These are phyloP conservation scores for Pleomassaria siparia DNA, from an alignment of 2,329 filamentous ascomycete genomes.

Conservation along the genomic window DNA sequence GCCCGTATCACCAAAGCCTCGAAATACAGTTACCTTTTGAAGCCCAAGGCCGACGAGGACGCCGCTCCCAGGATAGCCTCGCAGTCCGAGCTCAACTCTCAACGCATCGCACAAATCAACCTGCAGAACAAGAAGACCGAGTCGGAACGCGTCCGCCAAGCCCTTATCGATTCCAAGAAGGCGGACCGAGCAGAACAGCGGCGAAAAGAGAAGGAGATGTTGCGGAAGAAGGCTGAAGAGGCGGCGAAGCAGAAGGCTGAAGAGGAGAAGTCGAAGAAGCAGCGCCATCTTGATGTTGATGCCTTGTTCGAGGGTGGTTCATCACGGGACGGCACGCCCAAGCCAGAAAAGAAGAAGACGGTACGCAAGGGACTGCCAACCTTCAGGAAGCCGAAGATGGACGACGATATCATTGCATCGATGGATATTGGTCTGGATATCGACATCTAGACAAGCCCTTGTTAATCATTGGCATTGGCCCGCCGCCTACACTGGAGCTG, in stretches of 20 bases:
- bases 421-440: constrained; percentile 92
- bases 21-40: constrained; percentile 50
- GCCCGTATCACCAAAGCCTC: constrained; percentile 72
- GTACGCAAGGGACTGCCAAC: constrained; percentile 62
- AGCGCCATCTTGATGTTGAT: constrained; percentile 40
- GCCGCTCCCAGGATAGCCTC: constrained; percentile 55
- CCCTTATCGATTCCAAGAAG: constrained; percentile 64
- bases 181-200: constrained; percentile 55
- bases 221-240: constrained; percentile 58
- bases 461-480: neutral
- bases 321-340: constrained; percentile 42
- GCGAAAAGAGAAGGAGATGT: constrained; percentile 50
- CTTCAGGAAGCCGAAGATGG: constrained; percentile 75
- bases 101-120: constrained; percentile 82
- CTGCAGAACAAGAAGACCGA: constrained; percentile 81
- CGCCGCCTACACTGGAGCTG: neutral
- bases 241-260: constrained; percentile 49
- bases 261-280: constrained; percentile 28
- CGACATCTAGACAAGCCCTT: constrained; percentile 62
- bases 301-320: constrained; percentile 52
- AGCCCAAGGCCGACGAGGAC: constrained; percentile 67
- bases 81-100: constrained; percentile 67
- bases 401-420: constrained; percentile 88
- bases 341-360: constrained; percentile 57
- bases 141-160: constrained; percentile 85